Evolutionary conservation across 768 basidiomycete species (phyloP), one percentile per base, ranked within the genome.

Genomic region (Lactarius pseudohatsudake): DNA sequence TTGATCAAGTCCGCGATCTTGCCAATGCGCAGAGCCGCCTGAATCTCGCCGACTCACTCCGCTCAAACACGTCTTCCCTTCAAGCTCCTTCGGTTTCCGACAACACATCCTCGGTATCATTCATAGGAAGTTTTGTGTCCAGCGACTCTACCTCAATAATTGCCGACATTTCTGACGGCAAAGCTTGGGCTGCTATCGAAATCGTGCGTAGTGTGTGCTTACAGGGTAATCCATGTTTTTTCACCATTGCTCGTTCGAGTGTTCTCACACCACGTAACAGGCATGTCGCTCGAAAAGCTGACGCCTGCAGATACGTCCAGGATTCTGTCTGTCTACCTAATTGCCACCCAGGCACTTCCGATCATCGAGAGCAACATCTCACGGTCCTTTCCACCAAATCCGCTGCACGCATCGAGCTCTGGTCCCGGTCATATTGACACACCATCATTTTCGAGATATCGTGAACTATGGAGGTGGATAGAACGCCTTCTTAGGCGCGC

Each of bases 381-480:
- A 2, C 67, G 70, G 8, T 70, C 70, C 20, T 65, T 73, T 15
- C 71, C 75, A 9, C 64, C 64, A 2, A 78, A 79, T 65, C 75
- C 71, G 41, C 62, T 76, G 47, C 74, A 72, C 32, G 72, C 71
- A 59, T 69, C 64, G 69, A 62, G 76, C 16, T 70, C 74, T 70
- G 59, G 73, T 61, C 64, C 73, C 36, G 78, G 78, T 6, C 80
- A 76, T 68, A 72, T 78, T n/a, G 81, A 81, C 62, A 81, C 81
- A 54, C 77, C 83, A 2, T 80, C 86, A 5, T 94, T 94, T 71
- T 74, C 78, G 4, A 82, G 82, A 56, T 86, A 90, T 63, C 88
- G 90, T 8, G 95, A 98, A 72, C 81, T 96, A 11, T 94, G 92
- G 81, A 82, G 94, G 59, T 95, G 92, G 91, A 80, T 85, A 3